phyloP scores from a whole-genome alignment of 352 stramenopile genomes.

The Phytophthora brassicae region DNA sequence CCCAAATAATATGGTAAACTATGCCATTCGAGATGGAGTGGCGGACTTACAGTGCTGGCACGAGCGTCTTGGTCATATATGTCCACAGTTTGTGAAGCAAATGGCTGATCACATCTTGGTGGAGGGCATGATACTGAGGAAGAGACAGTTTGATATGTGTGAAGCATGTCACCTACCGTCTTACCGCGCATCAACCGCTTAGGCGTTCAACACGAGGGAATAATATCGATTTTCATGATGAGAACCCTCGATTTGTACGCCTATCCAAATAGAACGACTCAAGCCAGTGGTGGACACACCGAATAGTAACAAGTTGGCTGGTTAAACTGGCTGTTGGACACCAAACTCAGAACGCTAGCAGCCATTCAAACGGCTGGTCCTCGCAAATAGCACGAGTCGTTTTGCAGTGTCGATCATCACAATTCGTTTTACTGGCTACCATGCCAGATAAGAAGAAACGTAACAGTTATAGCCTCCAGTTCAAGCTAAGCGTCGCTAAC shows the following conservation, averaged over 20 bases:
- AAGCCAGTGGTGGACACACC: too few species aligned
- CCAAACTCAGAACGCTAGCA: too few species aligned
- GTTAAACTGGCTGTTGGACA: too few species aligned
- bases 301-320: too few species aligned
- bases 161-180: slow-evolving; percentile 10
- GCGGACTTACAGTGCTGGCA: slow-evolving; percentile 5
- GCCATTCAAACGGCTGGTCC: too few species aligned
- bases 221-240: too few species aligned
- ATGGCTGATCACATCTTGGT: not conserved
- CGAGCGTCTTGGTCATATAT: slow-evolving; percentile 1
- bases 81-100: not conserved
- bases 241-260: too few species aligned
- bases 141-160: slow-evolving; percentile 4
- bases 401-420: not conserved
- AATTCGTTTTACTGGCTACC: not conserved
- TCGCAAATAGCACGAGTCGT: too few species aligned
- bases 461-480: not conserved
- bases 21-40: slow-evolving; percentile 1
- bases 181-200: too few species aligned
- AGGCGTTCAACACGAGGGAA: too few species aligned
- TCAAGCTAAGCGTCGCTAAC: not conserved
- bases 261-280: too few species aligned
- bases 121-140: not conserved
- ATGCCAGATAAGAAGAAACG: not conserved
- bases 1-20: not conserved